phyloP scores from a whole-genome alignment of 2,329 filamentous ascomycete genomes.

The Teratosphaeria gauchensis region DNA sequence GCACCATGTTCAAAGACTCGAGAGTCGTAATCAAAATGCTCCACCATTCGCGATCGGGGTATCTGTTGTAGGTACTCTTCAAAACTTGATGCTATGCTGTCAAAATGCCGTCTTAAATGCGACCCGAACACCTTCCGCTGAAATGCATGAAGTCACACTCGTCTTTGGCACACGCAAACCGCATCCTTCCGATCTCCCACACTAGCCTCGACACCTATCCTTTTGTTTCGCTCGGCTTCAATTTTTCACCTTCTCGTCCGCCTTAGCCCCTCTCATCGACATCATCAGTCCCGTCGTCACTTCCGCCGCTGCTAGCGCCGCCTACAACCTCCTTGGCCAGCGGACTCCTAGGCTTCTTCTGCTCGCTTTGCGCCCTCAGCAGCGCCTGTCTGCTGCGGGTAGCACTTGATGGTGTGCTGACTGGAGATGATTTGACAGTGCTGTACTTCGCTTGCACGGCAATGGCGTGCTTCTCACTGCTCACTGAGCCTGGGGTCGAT shows the following conservation, averaged over 20 bases:
- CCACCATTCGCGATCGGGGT: no score
- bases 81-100: no score
- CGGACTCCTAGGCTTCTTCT: constrained; percentile 34
- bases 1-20: no score
- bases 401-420: constrained; percentile 10
- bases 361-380: constrained; percentile 36
- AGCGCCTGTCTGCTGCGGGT: constrained; percentile 6
- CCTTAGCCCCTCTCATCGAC: not conserved
- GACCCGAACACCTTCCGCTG: no score
- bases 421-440: constrained; percentile 1
- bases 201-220: no score
- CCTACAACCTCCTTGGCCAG: not conserved
- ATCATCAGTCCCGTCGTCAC: not conserved
- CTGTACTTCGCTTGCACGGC: constrained; percentile 8
- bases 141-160: no score
- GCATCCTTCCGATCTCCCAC: no score
- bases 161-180: no score
- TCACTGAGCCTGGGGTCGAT: constrained; percentile 10
- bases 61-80: no score
- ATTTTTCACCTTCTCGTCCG: not conserved
- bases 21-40: no score
- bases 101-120: no score
- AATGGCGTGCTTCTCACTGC: constrained; percentile 9
- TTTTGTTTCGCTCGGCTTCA: no score
- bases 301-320: not conserved